Base-by-base conservation (phyloP, 1,284 basidiomycete genomes). In the Leccinum subrobustum region DNA sequence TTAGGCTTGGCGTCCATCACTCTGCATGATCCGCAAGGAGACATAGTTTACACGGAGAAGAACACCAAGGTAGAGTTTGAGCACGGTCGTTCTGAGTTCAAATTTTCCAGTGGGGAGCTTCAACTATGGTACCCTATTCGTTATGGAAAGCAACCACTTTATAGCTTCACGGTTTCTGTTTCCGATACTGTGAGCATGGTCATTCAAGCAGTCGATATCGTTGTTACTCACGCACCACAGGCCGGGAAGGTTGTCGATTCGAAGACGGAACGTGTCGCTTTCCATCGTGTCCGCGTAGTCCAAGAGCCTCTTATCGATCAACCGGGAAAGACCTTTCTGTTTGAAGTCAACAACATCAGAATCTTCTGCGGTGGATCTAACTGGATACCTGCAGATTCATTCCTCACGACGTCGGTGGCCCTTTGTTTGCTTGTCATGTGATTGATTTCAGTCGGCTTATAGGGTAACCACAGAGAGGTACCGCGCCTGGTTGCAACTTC, bases 321-420 rank as follows among this genome's bases (percentile, higher is more conserved):
- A 67, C 82, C 84, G 9, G 93, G 93, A 2, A 82, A 86, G 11
- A 86, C 88, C 0, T 96, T 96, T 81, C 74, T 93, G 42, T 97
- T 97, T 73, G 89, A 94, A 72, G 82, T 96, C 69, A 96, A 96
- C 74, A 92, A 92, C 55, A 77, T 92, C 63, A 81, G 90, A 51
- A 81, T 96, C n/a, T 97, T 96, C 72, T 90, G 89, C 68, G 95
- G 92, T 63, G 93, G 92, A 50, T 92, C 91, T 2, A 96, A 96
- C 73, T 96, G 94, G 94, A 96, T 96, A 67, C 94, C 94, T 3
- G 90, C 89, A 0, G 93, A 96, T 72, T 92, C 86, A 4, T 93
- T 96, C 75, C 76, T 95, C 48, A 94, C 94, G 1, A 88, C 83
- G 86, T 90, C 60, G 44, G 81, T 75, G 16, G 2, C 54, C 60